A percentile compares a stretch with the other conserved stretches of the same genome.
phyloP scores from a whole-genome alignment of 805 yeast species.

The Candida xiaguanensis region DNA sequence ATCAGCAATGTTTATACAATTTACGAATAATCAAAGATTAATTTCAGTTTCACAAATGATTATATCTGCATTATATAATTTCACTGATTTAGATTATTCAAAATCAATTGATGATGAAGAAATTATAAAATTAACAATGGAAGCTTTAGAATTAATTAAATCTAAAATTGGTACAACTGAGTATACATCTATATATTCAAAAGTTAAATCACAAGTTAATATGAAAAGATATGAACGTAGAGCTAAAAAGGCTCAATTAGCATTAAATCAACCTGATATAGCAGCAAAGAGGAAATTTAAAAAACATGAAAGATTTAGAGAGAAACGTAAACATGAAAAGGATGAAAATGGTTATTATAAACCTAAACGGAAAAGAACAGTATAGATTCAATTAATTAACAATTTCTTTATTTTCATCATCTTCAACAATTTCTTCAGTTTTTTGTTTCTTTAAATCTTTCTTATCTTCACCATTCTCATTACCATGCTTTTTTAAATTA shows the following conservation, averaged over 20 bases:
- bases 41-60: slow-evolving; percentile 43
- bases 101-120: slow-evolving; percentile 46
- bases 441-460: slow-evolving; percentile 7
- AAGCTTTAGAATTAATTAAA: slow-evolving; percentile 67
- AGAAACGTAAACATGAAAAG: slow-evolving; percentile 68
- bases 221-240: slow-evolving; percentile 72
- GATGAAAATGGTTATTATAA: slow-evolving; percentile 77
- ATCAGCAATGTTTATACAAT: slow-evolving; percentile 59
- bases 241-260: slow-evolving; percentile 69
- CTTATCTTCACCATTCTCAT: slow-evolving; percentile 8
- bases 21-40: slow-evolving; percentile 42
- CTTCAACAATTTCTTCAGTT: not conserved
- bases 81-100: slow-evolving; percentile 43
- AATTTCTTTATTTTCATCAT: not conserved
- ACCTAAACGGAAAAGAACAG: slow-evolving; percentile 49
- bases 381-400: no score
- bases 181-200: slow-evolving; percentile 57
- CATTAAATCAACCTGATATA: slow-evolving; percentile 73
- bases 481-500: slow-evolving; percentile 23
- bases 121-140: slow-evolving; percentile 50
- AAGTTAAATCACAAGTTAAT: slow-evolving; percentile 58
- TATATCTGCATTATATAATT: slow-evolving; percentile 50
- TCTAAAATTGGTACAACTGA: slow-evolving; percentile 66
- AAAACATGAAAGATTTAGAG: slow-evolving; percentile 73
- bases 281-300: slow-evolving; percentile 76